A percentile compares a stretch with the other conserved stretches of the same genome.
Conservation (phyloP, 2,329 filamentous ascomycete species). For the Dothistroma septosporum region DNA sequence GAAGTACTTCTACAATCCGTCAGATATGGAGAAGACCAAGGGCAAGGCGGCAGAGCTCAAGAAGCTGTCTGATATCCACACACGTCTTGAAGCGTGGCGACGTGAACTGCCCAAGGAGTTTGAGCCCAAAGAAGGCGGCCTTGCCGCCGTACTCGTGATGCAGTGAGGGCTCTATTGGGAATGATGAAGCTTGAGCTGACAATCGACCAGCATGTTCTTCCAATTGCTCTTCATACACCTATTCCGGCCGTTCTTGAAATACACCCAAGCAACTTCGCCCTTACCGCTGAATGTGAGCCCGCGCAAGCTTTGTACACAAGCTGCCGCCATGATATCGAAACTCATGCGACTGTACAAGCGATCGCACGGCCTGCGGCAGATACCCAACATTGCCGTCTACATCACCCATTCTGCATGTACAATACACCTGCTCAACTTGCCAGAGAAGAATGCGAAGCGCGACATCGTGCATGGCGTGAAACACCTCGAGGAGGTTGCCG, state of each 20-base stretch:
- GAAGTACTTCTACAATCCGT: constrained; percentile 84
- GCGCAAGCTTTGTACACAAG: constrained; percentile 83
- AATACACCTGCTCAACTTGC: constrained; percentile 87
- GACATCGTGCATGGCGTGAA: constrained; percentile 89
- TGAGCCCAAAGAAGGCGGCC: constrained; percentile 80
- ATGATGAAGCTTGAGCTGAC: neutral
- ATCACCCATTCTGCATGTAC: constrained; percentile 92
- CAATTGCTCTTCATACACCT: constrained; percentile 93
- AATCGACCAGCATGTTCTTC: constrained; percentile 80
- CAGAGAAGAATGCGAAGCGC: constrained; percentile 82
- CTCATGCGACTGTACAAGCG: constrained; percentile 93
- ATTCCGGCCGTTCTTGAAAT: constrained; percentile 92
- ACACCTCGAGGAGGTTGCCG: constrained; percentile 90
- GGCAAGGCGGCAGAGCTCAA: constrained; percentile 83
- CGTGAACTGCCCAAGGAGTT: constrained; percentile 78
- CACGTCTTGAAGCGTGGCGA: constrained; percentile 84
- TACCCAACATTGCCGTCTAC: constrained; percentile 95
- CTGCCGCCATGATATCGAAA: constrained; percentile 85
- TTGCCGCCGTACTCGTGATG: constrained; percentile 77
- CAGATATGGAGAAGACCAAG: constrained; percentile 55
- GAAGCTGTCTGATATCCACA: constrained; percentile 87
- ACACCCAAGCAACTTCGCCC: constrained; percentile 74
- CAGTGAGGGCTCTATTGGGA: constrained; percentile 63
- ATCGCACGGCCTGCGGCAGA: constrained; percentile 82
- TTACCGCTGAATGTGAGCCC: constrained; percentile 84